Base-by-base conservation (phyloP, 2,329 filamentous ascomycete species). In the Penicillium sp. region DNA sequence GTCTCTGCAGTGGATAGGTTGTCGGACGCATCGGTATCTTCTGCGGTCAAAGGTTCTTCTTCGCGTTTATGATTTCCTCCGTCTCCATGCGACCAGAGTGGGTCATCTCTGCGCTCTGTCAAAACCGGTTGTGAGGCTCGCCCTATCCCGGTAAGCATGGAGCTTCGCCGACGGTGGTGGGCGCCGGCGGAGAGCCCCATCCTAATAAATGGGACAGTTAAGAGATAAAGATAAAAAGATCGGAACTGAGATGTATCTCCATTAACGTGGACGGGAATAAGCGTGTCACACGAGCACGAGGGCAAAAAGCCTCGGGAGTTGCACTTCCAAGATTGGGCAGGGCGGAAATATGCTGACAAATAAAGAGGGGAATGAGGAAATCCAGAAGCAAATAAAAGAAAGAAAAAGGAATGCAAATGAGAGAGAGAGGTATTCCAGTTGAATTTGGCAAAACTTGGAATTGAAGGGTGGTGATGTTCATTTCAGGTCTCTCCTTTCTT, bases 71-170 rank as follows among this genome's bases (percentile, higher is more conserved):
- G 52, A 53, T 22, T 51, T 14, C 49, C 59, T 14, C 53, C 56
- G 28, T 72, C 69, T 37, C 63, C 63, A 54, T 53, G 61, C 30
- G 58, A 56, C 50, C 65, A 61, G 16, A 61, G 54, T 41, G 59
- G 58, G n/a, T 74, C 71, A 52, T 73, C 69, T 53, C 69, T 67
- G 56, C 62, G 70, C 31, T 78, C 76, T 37, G 69, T 64, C 14
- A 62, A 41, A 40, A 55, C 55, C 28, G 72, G 61, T 42, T 64
- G 67, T 5, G 81, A 76, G 5, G 84, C 84, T 14, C 79, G 82
- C 50, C 82, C 82, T 79, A 64, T 53, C 43, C 63, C 66, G 31
- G 72, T 69, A 49, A 74, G 62, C 46, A 72, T 64, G 45, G 72
- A 75, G 61, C 72, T 75, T 51, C 72, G 71, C 59, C 72, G 69